phyloP scores from a whole-genome alignment of 495 filamentous ascomycete genomes.

The Cercophora sp. region DNA sequence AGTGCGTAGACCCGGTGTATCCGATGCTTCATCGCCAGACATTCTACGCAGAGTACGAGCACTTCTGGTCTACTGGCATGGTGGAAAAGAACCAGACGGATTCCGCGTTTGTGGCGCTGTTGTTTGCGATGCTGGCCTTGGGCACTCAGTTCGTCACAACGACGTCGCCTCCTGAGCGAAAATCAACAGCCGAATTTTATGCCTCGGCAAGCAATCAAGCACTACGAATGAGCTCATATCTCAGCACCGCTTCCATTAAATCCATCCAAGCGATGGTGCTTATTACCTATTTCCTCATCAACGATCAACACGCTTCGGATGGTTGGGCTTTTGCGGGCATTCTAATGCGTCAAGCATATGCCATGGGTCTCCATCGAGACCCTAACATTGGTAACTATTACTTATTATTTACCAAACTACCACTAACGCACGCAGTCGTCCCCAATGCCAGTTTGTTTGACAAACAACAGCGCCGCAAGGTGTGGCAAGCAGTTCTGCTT shows the following conservation, averaged over 20 bases:
- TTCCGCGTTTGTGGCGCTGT: constrained; percentile 57
- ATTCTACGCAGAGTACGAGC: constrained; percentile 67
- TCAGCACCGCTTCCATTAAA: constrained; percentile 61
- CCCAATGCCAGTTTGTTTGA: constrained; percentile 57
- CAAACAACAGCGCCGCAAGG: constrained; percentile 65
- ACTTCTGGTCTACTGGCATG: constrained; percentile 57
- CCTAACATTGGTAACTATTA: constrained; percentile 53
- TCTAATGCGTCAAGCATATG: constrained; percentile 66
- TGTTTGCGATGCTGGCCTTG: constrained; percentile 66
- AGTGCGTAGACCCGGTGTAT: constrained; percentile 70
- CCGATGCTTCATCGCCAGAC: constrained; percentile 64
- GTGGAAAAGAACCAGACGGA: constrained; percentile 51
- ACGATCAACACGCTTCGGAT: constrained; percentile 71
- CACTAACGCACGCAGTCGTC: constrained; percentile 33
- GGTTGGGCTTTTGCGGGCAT: constrained; percentile 73
- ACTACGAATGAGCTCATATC: constrained; percentile 61
- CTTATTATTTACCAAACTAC: background rate
- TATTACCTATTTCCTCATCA: constrained; percentile 71
- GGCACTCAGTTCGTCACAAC: constrained; percentile 67
- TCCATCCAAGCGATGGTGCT: constrained; percentile 71
- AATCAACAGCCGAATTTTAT: constrained; percentile 73
- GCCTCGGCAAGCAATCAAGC: constrained; percentile 68
- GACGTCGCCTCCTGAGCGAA: constrained; percentile 50
- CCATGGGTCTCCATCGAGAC: constrained; percentile 70
- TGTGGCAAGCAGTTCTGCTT: constrained; percentile 71